These are phyloP conservation scores for Penicillium bialowiezense DNA, from an alignment of 495 filamentous ascomycete species.

Conservation along the genomic window DNA sequence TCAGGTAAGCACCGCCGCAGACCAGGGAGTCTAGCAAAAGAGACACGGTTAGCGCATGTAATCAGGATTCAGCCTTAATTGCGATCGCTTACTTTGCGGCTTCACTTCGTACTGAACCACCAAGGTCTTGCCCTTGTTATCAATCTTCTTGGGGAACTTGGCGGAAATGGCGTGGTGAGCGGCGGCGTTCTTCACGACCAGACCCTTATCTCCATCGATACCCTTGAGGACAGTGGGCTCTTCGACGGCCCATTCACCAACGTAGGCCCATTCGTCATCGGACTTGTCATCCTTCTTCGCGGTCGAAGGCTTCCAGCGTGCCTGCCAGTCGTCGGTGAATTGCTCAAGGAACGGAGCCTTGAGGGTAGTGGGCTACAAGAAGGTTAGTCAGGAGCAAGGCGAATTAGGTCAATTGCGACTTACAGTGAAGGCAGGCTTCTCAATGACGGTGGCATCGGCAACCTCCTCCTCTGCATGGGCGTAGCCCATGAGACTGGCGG, in stretches of 20 bases:
- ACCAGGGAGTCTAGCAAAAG: conserved; percentile 73
- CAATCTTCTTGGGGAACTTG: conserved; percentile 94
- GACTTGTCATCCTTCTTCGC: conserved; percentile 92
- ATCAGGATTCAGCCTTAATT: neutral
- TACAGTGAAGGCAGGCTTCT: conserved; percentile 87
- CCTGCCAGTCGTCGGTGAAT: conserved; percentile 93
- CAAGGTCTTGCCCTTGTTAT: conserved; percentile 93
- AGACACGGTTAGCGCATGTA: neutral
- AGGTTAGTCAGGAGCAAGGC: conserved; percentile 13
- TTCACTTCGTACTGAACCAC: conserved; percentile 99
- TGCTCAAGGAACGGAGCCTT: conserved; percentile 97
- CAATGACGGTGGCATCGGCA: conserved; percentile 53
- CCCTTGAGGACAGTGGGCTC: conserved; percentile 91
- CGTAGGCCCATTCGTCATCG: conserved; percentile 96
- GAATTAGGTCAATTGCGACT: conserved; percentile 29
- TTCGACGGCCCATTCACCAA: conserved; percentile 95
- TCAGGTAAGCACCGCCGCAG: conserved; percentile 98
- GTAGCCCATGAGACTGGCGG: conserved; percentile 67
- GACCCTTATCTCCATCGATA: conserved; percentile 92
- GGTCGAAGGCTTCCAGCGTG: conserved; percentile 86
- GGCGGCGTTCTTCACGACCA: conserved; percentile 94
- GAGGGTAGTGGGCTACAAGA: conserved; percentile 69
- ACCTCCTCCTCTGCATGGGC: conserved; percentile 70
- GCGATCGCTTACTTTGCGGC: conserved; percentile 76
- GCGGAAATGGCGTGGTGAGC: conserved; percentile 99